Evolutionary conservation across 495 filamentous ascomycete genomes (phyloP), one percentile per base, ranked within the genome.

Genomic region (Talaromyces ruber): DNA sequence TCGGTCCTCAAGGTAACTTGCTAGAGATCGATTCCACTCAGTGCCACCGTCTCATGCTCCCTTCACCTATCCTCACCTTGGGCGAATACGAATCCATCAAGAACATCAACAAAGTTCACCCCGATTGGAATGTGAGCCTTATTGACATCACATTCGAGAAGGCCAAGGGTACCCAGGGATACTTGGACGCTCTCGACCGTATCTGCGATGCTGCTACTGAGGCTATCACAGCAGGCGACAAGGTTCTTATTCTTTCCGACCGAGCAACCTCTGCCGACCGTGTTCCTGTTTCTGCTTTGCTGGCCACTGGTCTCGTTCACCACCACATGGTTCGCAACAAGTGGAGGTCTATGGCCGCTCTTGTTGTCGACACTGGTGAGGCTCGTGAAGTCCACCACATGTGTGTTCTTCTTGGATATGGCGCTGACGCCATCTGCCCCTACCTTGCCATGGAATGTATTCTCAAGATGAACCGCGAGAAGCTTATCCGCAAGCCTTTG

Each of bases 371-470:
- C 77, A 98, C 94, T 37, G 94, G 89, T 14, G 94, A 99, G 74
- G 95, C 94, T 67, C 90, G 94, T 73, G 94, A 99, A 73, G 95
- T 99, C 16, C 94, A 99, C 72, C 94, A 99, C 76, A 93, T 98
- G 90, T 97, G 92, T 78, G 94, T 99, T 22, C 82, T 98, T 58
- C 81, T 99, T 58, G 94, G 94, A 61, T 99, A 99, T 67, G 94
- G 94, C 74, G 92, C 89, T 22, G 94, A 99, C 74, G 94, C 89
- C 50, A 88, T 99, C 72, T 97, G 94, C 81, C 94, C 94, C 18
- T 99, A 99, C 72, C 87, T 98, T 62, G 90, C 94, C 3, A 86
- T 99, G 79, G 94, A 99, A 78, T 97, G 94, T 75, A 97, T 99
- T 67, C 77, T 98, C 66, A 99, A 97, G 87, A 92, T 99, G 79